phyloP scores from a whole-genome alignment of 2,329 filamentous ascomycete species.

The Coniochaeta sp. region DNA sequence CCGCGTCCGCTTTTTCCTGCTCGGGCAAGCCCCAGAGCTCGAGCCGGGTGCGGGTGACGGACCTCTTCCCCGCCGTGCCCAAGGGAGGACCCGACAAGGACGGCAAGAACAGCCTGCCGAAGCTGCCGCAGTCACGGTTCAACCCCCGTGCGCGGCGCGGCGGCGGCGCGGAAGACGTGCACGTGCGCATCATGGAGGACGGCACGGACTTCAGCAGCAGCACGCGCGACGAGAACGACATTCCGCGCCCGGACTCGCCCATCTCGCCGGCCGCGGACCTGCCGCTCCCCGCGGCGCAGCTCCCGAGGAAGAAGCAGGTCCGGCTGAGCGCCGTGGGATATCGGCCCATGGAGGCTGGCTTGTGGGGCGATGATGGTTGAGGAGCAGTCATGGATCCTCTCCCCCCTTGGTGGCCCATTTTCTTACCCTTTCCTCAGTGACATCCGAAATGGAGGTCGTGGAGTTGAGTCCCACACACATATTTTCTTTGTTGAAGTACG shows the following conservation, averaged over 20 bases:
- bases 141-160: not conserved
- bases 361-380: conserved; percentile 20
- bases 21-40: not conserved
- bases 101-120: not conserved
- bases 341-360: conserved; percentile 16
- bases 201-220: not conserved
- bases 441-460: not conserved
- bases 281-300: conserved; percentile 12
- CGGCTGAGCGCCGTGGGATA: conserved; percentile 28
- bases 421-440: not conserved
- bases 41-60: not conserved
- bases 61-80: not conserved
- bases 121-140: not conserved
- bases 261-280: conserved; percentile 14
- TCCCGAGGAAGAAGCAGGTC: conserved; percentile 24
- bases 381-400: not conserved
- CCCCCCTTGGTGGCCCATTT: not conserved
- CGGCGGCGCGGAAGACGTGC: conserved; percentile 4
- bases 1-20: not conserved
- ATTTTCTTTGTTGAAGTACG: not conserved
- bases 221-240: conserved; percentile 6
- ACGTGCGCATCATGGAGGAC: conserved; percentile 8
- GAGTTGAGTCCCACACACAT: not conserved
- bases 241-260: conserved; percentile 24
- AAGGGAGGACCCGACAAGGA: not conserved